Evolutionary conservation across 2,329 filamentous ascomycete species (phyloP), one percentile per base, ranked within the genome.

Genomic region (Neurospora sp.): DNA sequence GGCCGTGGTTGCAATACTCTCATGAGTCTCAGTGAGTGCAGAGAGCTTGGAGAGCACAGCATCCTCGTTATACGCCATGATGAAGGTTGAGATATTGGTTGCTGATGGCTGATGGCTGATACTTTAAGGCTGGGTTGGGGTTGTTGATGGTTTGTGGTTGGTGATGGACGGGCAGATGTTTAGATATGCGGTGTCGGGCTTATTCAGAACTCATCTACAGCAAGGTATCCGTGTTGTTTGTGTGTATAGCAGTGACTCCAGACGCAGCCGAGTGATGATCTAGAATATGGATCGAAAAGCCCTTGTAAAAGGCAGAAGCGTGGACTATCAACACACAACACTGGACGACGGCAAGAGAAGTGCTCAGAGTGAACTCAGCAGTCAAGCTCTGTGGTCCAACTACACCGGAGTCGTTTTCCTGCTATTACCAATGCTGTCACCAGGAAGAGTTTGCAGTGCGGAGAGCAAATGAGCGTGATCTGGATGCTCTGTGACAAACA

Each of bases 61-160:
- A 83, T 99, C 96, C 81, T 98, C 94, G 74, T 91, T 96, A 82
- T 97, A 98, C 66, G 96, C 90, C 95, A 99, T 97, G 71, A 71
- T 80, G 75, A 62, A 38, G 3, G 52, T 62, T 62, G 52, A 10
- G 15, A 33, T 5, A 2, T 6, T 36, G 28, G 52, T 62, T 62
- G 52, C 23, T 62, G 52, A 36, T 62, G 41, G 41, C 3, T 46
- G 41, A 19, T 46, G n/a, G n/a, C n/a, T 19, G 8, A 4, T 19
- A 43, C 41, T 19, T 43, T 19, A 43, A 23, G 43, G 43, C 4
- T 52, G 43, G 19, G 43, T 23, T 52, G 43, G 19, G 43, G 43
- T 28, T 28, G 11, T 28, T 23, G 43, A 52, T 52, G 52, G 15
- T 17, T 52, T n/a, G 19, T 23, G n/a, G 41, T 33, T 52, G 46